Base-by-base conservation (phyloP, 495 filamentous ascomycete species). In the Xylaria cubensis region DNA sequence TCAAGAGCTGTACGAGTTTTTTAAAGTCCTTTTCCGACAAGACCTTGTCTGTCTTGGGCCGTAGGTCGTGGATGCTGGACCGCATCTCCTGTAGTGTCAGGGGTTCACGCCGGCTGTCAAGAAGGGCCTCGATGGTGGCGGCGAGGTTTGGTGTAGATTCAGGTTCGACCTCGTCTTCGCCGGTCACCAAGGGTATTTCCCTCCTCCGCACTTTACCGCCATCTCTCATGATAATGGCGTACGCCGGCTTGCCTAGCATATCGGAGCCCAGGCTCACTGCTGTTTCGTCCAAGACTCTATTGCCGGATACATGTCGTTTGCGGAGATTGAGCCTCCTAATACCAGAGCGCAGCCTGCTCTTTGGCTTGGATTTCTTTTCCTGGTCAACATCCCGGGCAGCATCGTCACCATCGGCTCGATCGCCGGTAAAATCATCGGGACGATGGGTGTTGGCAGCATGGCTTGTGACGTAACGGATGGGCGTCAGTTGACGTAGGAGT, bases 181-280 rank as follows among this genome's bases (percentile, higher is more conserved):
- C 61, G 12, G 61, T 10, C 0, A 17, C n/a, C 12, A 19, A 44
- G 7, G n/a, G 9, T 12, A 13, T 17, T 32, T 46, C 9, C 36
- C 26, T 66, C 24, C 15, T 59, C 50, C 41, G 15, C 6, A 34
- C 0, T 0, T 34, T 67, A n/a, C 78, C 77, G 0, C 75, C 73
- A 32, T 84, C 80, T 71, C 77, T 81, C 73, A 88, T 76, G 19
- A 88, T 74, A 59, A 88, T 83, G 55, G 80, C 82, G 12, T 80
- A 72, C 17, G 77, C 77, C 17, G 76, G 76, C 55, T 82, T 76
- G n/a, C 81, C 81, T n/a, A 85, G 69, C 66, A 74, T 78, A n/a
- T 74, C 63, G 3, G 73, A 67, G 9, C 15, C 58, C 36, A 81
- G 59, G 7, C 12, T 55, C 41, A 44, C 61, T n/a, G 67, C 29